Base-by-base conservation (phyloP, 2,329 filamentous ascomycete species). In the Monilinia laxa region DNA sequence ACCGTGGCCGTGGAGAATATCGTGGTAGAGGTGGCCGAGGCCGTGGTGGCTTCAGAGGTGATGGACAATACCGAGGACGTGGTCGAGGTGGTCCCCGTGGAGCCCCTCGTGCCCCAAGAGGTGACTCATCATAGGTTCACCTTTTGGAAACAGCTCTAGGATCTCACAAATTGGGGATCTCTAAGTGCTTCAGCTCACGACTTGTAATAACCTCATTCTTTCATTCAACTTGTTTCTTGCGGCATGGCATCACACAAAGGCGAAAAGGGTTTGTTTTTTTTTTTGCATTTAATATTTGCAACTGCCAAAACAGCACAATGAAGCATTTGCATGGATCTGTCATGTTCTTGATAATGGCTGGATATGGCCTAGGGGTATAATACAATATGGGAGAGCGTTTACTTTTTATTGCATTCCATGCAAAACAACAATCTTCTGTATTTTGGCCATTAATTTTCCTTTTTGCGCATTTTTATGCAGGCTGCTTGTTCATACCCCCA, bases 1-100 rank as follows among this genome's bases (percentile, higher is more conserved):
- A 83, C 59, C 80, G 85, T 66, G 83, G 84, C 40, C 80, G 85
- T 68, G 80, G 80, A 62, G 80, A 67, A 35, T 73, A 71, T 67
- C 72, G 76, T 73, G 82, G 83, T 66, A 58, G 68, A 35, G 79
- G 79, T 64, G 82, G 82, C 66, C 71, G 76, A 72, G 82, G 83
- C 52, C 80, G 81, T 64, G 79, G 79, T 42, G 75, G 74, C 14
- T 71, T 71, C 66, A 74, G 76, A 63, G 75, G 77, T 28, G 76
- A 76, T 64, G 77, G 67, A 14, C 31, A 82, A 49, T 78, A 79
- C 68, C 71, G 81, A 62, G 73, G 75, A 68, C 70, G 75, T 64
- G 72, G 69, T 42, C 68, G 73, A 56, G 70, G 73, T 63, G 71
- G 71, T 62, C 60, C 59, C 20, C 56, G 68, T 55, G 68, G 71